A percentile compares a stretch with the other conserved stretches of the same genome.
Evolutionary conservation across 129 eudicot genomes (phyloP).

Genomic region (Saposhnikovia divaricata): DNA sequence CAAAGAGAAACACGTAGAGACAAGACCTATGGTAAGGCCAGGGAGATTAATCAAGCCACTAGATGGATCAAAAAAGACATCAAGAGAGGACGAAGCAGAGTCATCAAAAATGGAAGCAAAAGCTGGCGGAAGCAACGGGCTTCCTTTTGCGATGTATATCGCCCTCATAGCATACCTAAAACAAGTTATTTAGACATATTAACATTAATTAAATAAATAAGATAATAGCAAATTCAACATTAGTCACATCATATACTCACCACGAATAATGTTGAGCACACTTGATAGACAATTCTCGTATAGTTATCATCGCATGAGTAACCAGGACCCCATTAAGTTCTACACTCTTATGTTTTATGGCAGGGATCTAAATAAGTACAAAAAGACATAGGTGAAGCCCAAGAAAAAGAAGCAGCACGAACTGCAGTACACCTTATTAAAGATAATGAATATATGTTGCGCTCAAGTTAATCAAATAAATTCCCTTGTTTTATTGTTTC

Average conservation of each 20-base stretch:
- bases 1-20: slow-evolving; percentile 4
- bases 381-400: neutral
- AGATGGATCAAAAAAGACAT: slow-evolving; percentile 97
- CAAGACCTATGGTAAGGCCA: slow-evolving; percentile 79
- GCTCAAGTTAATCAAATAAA: neutral
- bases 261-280: slow-evolving; percentile 99
- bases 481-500: neutral
- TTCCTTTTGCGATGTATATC: slow-evolving; percentile 91
- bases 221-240: neutral
- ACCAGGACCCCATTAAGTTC: slow-evolving; percentile 97
- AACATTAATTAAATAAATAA: neutral
- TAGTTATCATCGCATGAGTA: slow-evolving; percentile 85
- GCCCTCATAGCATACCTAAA: slow-evolving; percentile 91
- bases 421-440: neutral
- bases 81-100: slow-evolving; percentile 90
- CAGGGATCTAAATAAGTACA: slow-evolving; percentile 56
- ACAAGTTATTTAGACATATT: neutral
- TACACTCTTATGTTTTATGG: slow-evolving; percentile 56
- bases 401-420: neutral
- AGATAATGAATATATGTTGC: neutral
- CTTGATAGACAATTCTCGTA: slow-evolving; percentile 72
- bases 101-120: slow-evolving; percentile 95
- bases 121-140: slow-evolving; percentile 91
- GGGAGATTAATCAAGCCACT: slow-evolving; percentile 71
- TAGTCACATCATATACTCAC: slow-evolving; percentile 26